Evolutionary conservation across 2,329 filamentous ascomycete genomes (phyloP), one percentile per base, ranked within the genome.

Genomic region (Cordyceps pruinosa): DNA sequence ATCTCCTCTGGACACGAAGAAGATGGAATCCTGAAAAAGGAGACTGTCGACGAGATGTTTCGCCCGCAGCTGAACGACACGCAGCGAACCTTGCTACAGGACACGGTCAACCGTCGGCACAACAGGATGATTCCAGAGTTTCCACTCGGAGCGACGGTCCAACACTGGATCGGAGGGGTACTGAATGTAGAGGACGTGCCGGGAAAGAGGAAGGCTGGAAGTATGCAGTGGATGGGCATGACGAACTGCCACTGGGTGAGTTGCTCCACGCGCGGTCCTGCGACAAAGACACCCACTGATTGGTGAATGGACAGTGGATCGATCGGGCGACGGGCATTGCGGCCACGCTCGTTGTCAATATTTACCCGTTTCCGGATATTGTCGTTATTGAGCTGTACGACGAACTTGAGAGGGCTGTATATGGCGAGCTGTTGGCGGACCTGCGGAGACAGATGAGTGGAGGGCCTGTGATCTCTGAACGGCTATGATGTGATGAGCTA

Each of bases 211-310:
- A 68, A 63, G 44, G 72, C 69, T 60, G 74, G 74, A 2, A 76
- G 73, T 46, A 59, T 78, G 59, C 73, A 69, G 63, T 78, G 75
- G 75, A 66, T 66, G n/a, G 76, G 76, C 25, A 70, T 73, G 60
- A 63, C 63, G 32, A 77, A 76, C 60, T 66, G 69, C n/a, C 70
- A 69, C 57, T 78, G 76, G 75, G 73, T 74, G 60, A 67, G 72
- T 68, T 23, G 3, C 12, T 5, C n/a, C n/a, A n/a, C n/a, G n/a
- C n/a, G n/a, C n/a, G n/a, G n/a, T n/a, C n/a, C n/a, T n/a, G n/a
- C n/a, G n/a, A n/a, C n/a, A n/a, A n/a, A n/a, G n/a, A n/a, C n/a
- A n/a, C n/a, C n/a, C 26, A n/a, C 41, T 47, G 25, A 48, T 12
- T 1, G 13, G n/a, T n/a, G n/a, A n/a, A n/a, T 26, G 7, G n/a